These are phyloP conservation scores for Echeveria elegans DNA, from an alignment of 164 flowering plant species.

Conservation along the genomic window DNA sequence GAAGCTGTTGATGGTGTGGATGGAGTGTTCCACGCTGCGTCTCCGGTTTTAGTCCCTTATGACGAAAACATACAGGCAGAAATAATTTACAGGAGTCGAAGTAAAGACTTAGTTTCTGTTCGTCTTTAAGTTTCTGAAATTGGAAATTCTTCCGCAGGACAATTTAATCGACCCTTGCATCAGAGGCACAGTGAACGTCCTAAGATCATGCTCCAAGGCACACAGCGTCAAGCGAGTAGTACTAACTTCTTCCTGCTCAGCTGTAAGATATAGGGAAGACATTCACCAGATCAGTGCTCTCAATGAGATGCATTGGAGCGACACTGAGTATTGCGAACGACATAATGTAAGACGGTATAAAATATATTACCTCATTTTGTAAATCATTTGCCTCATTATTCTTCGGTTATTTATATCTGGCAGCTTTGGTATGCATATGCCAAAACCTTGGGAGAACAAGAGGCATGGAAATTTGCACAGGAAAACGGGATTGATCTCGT, in stretches of 20 bases:
- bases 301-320: slow-evolving; percentile 90
- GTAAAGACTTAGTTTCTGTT: neutral
- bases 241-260: slow-evolving; percentile 89
- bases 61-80: slow-evolving; percentile 58
- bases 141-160: slow-evolving; percentile 28
- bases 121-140: neutral
- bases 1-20: slow-evolving; percentile 70
- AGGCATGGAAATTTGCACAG: slow-evolving; percentile 58
- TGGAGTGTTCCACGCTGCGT: slow-evolving; percentile 95
- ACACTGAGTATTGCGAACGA: slow-evolving; percentile 69
- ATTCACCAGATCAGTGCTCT: slow-evolving; percentile 54
- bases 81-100: neutral
- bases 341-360: slow-evolving; percentile 43
- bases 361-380: neutral
- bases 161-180: slow-evolving; percentile 71
- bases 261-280: slow-evolving; percentile 71
- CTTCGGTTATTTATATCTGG: slow-evolving; percentile 10
- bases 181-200: slow-evolving; percentile 72
- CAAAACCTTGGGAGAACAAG: slow-evolving; percentile 62
- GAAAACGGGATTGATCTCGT: slow-evolving; percentile 55
- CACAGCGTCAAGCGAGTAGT: slow-evolving; percentile 65
- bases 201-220: slow-evolving; percentile 61
- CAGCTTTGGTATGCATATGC: slow-evolving; percentile 85
- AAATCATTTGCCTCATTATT: neutral
- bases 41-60: slow-evolving; percentile 72